Percentiles rank a stretch among this genome's conserved stretches.
Evolutionary conservation across 192 early-diverging fungal species (phyloP).

Genomic region (Coemansia guatemalensis): DNA sequence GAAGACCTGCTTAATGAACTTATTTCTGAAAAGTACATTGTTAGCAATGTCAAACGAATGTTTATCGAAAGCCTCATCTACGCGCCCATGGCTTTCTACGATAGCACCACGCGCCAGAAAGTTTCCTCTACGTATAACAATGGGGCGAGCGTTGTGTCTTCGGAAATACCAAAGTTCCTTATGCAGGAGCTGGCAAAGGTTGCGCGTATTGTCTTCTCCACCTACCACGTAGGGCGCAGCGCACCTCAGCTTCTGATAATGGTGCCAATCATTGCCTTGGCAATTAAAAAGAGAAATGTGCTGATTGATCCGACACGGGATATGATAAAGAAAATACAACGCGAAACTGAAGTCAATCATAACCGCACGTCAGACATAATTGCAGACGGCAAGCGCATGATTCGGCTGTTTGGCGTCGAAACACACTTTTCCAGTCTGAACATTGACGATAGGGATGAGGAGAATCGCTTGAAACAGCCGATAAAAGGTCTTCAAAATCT

Average conservation of each 20-base stretch:
- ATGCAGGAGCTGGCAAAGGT: slow-evolving; percentile 11
- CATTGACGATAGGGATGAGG: slow-evolving; percentile 58
- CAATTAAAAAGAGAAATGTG: neutral
- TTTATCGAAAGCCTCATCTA: slow-evolving; percentile 30
- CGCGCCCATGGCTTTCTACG: slow-evolving; percentile 41
- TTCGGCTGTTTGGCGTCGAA: slow-evolving; percentile 65
- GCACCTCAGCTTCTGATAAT: slow-evolving; percentile 25
- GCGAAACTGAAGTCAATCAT: neutral
- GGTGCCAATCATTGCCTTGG: slow-evolving; percentile 22
- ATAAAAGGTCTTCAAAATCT: slow-evolving; percentile 61
- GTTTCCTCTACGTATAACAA: slow-evolving; percentile 26
- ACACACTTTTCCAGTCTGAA: slow-evolving; percentile 59
- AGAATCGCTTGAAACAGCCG: slow-evolving; percentile 56
- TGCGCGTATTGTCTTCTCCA: slow-evolving; percentile 7
- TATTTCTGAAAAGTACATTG: slow-evolving; percentile 8
- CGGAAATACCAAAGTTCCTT: slow-evolving; percentile 13
- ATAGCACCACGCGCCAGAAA: slow-evolving; percentile 28
- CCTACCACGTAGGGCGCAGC: slow-evolving; percentile 18
- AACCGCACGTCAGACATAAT: slow-evolving; percentile 20
- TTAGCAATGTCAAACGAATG: slow-evolving; percentile 9
- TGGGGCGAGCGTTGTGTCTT: slow-evolving; percentile 19
- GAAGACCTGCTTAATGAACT: slow-evolving; percentile 4
- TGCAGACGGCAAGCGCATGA: slow-evolving; percentile 61
- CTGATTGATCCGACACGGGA: slow-evolving; percentile 5
- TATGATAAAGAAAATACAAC: slow-evolving; percentile 2